Conservation (phyloP, 2,329 filamentous ascomycete genomes). For the Plenodomus biglobosus region DNA sequence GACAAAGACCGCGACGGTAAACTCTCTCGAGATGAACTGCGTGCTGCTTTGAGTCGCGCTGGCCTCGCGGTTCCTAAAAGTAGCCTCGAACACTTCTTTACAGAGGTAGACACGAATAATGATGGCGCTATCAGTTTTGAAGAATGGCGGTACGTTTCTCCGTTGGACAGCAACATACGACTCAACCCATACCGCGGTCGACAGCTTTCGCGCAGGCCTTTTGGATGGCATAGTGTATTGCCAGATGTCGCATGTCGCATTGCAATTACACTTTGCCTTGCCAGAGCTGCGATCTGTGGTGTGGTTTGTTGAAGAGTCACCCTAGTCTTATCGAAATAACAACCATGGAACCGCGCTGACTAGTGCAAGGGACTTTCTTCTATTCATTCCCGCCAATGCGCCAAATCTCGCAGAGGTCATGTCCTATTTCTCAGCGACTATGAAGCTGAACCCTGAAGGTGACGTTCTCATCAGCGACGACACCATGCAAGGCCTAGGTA, state of each 20-base stretch:
- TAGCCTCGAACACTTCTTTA: constrained; percentile 82
- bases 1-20: constrained; percentile 83
- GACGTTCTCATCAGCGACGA: constrained; percentile 92
- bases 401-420: constrained; percentile 79
- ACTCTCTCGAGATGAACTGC: constrained; percentile 83
- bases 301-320: neutral
- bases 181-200: neutral
- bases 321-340: neutral
- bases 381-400: constrained; percentile 75
- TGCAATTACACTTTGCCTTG: neutral
- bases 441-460: constrained; percentile 89
- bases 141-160: constrained; percentile 82
- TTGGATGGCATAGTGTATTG: neutral
- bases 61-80: constrained; percentile 76
- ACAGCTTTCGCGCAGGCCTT: neutral
- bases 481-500: constrained; percentile 92
- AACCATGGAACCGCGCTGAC: constrained; percentile 14
- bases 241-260: neutral
- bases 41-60: constrained; percentile 72
- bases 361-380: constrained; percentile 71
- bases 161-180: neutral
- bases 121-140: constrained; percentile 87
- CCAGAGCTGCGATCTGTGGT: constrained; percentile 2
- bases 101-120: constrained; percentile 83
- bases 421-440: constrained; percentile 86